phyloP scores from a whole-genome alignment of 2,329 filamentous ascomycete species.

The Colletotrichum ledebouriae region DNA sequence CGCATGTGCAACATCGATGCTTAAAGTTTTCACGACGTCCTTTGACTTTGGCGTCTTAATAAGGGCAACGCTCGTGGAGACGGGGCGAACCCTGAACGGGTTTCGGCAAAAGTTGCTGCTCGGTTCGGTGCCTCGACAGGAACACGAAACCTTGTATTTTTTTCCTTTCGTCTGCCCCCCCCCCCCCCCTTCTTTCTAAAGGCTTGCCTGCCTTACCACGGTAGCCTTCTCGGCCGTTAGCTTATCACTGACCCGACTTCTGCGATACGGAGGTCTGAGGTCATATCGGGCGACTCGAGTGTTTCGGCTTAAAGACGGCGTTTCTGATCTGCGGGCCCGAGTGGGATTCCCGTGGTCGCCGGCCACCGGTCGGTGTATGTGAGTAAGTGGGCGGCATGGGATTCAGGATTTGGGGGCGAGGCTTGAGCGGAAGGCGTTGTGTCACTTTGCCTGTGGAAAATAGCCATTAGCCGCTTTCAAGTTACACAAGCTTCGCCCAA shows the following conservation, averaged over 20 bases:
- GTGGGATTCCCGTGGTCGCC: slow-evolving; percentile 6
- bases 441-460: background rate
- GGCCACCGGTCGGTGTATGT: background rate
- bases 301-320: slow-evolving; percentile 31
- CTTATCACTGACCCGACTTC: background rate
- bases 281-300: slow-evolving; percentile 7
- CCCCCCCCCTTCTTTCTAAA: background rate
- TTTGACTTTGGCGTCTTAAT: background rate
- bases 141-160: slow-evolving; percentile 17
- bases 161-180: background rate
- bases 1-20: too few relatives aligned
- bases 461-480: background rate
- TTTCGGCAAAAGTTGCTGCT: slow-evolving; percentile 18
- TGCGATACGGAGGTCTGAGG: slow-evolving; percentile 17
- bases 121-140: slow-evolving; percentile 2
- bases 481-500: slow-evolving; percentile 3
- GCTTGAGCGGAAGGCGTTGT: background rate
- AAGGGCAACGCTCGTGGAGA: background rate
- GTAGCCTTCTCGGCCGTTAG: background rate
- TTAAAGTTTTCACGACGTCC: background rate
- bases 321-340: slow-evolving; percentile 32
- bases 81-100: slow-evolving; percentile 2
- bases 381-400: too few relatives aligned
- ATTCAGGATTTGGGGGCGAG: background rate
- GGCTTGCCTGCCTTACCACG: background rate